Evolutionary conservation across 2,329 filamentous ascomycete species (phyloP).

Genomic region (Periconia sp.): DNA sequence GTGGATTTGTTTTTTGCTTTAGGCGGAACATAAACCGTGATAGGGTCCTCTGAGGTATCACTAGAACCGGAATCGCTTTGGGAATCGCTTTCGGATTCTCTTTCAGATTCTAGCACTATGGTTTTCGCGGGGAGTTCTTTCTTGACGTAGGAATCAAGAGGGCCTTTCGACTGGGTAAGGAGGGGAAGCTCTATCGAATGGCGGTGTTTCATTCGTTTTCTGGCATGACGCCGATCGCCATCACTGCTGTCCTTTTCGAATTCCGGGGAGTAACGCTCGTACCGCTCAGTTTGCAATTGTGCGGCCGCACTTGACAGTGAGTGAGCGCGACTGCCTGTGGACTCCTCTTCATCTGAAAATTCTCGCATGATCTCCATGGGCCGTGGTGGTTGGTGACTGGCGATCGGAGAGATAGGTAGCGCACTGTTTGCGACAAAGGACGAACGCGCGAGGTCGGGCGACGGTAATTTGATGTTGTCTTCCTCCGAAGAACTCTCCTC

Average conservation of each 20-base stretch:
- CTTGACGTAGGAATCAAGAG: too few species aligned
- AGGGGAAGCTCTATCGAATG: too few species aligned
- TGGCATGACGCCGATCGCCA: constrained; percentile 5
- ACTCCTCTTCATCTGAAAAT: neutral
- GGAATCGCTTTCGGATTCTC: too few species aligned
- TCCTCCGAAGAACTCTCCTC: constrained; percentile 9
- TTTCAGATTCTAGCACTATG: too few species aligned
- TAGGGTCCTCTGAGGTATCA: too few species aligned
- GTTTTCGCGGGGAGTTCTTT: too few species aligned
- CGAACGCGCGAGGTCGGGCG: constrained; percentile 26
- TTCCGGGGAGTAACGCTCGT: neutral
- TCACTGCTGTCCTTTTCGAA: neutral
- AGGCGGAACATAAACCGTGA: too few species aligned
- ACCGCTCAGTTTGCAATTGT: constrained; percentile 11
- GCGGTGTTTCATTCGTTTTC: constrained; percentile 7
- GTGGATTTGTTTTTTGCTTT: constrained; percentile 2
- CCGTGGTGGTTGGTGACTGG: neutral
- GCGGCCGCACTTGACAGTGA: constrained; percentile 15
- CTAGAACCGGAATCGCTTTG: too few species aligned
- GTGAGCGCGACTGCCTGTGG: neutral
- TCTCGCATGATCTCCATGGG: neutral
- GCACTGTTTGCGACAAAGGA: constrained; percentile 37
- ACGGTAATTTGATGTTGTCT: constrained; percentile 6
- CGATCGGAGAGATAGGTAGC: constrained; percentile 22
- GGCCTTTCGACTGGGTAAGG: too few species aligned